phyloP scores from a whole-genome alignment of 2,329 filamentous ascomycete species.

The Stemphylium beticola region DNA sequence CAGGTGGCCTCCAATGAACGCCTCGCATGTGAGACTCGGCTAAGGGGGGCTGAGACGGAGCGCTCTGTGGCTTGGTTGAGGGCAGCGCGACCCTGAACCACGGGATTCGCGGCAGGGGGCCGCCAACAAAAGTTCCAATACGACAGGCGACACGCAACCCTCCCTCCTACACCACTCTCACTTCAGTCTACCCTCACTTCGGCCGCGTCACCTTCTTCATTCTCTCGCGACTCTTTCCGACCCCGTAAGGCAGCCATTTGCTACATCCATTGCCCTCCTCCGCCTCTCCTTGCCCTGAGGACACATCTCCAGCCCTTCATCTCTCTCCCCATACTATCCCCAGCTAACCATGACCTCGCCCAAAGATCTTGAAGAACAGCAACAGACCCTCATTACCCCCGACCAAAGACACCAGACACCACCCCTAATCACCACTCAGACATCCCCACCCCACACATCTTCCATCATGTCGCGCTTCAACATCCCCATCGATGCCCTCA shows the following conservation, averaged over 20 bases:
- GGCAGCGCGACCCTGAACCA: slow-evolving; percentile 16
- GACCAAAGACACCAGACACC: slow-evolving; percentile 20
- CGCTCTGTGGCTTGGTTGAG: slow-evolving; percentile 17
- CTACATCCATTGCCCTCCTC: slow-evolving; percentile 13
- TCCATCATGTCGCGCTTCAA: slow-evolving; percentile 80
- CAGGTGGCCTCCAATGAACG: slow-evolving; percentile 11
- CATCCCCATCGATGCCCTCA: slow-evolving; percentile 90
- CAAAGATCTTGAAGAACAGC: slow-evolving; percentile 38
- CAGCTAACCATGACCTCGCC: slow-evolving; percentile 38
- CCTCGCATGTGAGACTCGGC: slow-evolving; percentile 15
- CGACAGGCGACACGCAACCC: slow-evolving; percentile 9
- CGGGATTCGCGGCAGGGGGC: slow-evolving; percentile 24
- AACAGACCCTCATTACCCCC: slow-evolving; percentile 31
- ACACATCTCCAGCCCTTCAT: slow-evolving; percentile 34
- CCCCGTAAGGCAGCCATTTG: slow-evolving; percentile 39
- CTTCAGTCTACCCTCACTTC: slow-evolving; percentile 12
- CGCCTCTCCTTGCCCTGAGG: slow-evolving; percentile 22
- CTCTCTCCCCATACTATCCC: slow-evolving; percentile 8
- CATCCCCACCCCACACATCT: slow-evolving; percentile 7
- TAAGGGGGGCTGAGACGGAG: slow-evolving; percentile 10
- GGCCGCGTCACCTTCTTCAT: slow-evolving; percentile 34
- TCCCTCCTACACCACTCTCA: slow-evolving; percentile 15
- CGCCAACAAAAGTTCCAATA: slow-evolving; percentile 13
- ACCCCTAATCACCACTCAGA: slow-evolving; percentile 5
- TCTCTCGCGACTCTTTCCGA: slow-evolving; percentile 16